phyloP scores from a whole-genome alignment of 257 asterid species.

The Forsythia viridissima region DNA sequence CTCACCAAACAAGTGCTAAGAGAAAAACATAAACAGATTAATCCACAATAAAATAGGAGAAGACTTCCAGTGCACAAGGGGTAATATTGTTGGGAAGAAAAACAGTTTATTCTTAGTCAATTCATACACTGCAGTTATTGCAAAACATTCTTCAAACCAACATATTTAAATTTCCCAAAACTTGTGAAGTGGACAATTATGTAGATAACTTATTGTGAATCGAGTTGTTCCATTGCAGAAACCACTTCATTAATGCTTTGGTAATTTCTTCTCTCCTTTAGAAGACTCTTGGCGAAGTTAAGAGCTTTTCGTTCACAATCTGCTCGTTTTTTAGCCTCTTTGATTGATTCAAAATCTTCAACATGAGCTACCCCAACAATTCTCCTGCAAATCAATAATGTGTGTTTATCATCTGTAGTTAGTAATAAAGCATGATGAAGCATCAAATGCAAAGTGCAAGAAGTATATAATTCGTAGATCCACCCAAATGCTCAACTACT shows the following conservation, averaged over 20 bases:
- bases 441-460: not conserved
- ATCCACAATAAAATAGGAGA: too few species aligned
- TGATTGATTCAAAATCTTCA: slow-evolving; percentile 89
- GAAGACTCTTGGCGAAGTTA: slow-evolving; percentile 64
- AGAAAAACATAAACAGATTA: too few species aligned
- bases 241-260: slow-evolving; percentile 64
- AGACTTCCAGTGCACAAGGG: too few species aligned
- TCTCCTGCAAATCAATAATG: slow-evolving; percentile 58
- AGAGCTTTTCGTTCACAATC: slow-evolving; percentile 86
- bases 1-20: too few species aligned
- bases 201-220: slow-evolving; percentile 19
- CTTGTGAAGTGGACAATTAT: not conserved
- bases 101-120: too few species aligned
- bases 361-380: slow-evolving; percentile 95
- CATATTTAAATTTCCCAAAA: not conserved
- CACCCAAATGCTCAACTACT: not conserved
- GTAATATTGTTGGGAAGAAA: too few species aligned
- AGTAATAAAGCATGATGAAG: not conserved
- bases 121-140: too few species aligned
- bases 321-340: slow-evolving; percentile 63
- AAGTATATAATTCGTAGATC: not conserved
- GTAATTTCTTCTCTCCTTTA: slow-evolving; percentile 66
- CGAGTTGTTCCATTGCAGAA: slow-evolving; percentile 53
- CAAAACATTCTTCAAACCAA: not conserved
- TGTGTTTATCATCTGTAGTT: not conserved